Base-by-base conservation (phyloP, 768 basidiomycete genomes). In the Fibroporia radiculosa region DNA sequence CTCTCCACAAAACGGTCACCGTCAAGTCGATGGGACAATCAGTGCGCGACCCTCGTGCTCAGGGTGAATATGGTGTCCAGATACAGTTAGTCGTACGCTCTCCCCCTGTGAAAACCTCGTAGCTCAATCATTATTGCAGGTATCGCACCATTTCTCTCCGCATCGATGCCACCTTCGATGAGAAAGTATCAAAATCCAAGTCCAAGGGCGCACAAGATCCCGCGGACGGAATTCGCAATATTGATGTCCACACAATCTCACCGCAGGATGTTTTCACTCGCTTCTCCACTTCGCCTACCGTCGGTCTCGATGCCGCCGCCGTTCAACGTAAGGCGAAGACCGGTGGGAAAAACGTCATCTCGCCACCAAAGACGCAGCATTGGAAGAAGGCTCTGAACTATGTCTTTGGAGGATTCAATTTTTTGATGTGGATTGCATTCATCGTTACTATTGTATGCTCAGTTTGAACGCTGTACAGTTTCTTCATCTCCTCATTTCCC, bases 401-500 rank as follows among this genome's bases (percentile, higher is more conserved):
- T 42, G 47, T 79, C 39, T 74, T 80, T 36, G 74, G 77, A 31
- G 78, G 78, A 0, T 79, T 79, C 57, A 77, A 77, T 41, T 69
- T 68, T 42, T 59, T 80, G 13, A 72, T 80, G 61, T 70, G 77
- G 65, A 66, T 73, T 40, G 77, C 74, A 0, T 74, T 75, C 48
- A 62, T 80, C 44, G 66, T 73, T 43, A 70, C 69, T 0, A 28
- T 68, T 24, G 55, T 12, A 68, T 60, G 22, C 32, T n/a, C n/a
- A n/a, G n/a, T n/a, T n/a, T n/a, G n/a, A n/a, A n/a, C n/a, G n/a
- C n/a, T n/a, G n/a, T n/a, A n/a, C n/a, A n/a, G n/a, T n/a, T n/a
- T n/a, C n/a, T n/a, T n/a, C n/a, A n/a, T n/a, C n/a, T n/a, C n/a
- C n/a, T n/a, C n/a, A n/a, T n/a, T n/a, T n/a, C n/a, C n/a, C n/a